These are phyloP conservation scores for Taxillus chinensis DNA, from an alignment of 164 flowering plant genomes.

Conservation along the genomic window DNA sequence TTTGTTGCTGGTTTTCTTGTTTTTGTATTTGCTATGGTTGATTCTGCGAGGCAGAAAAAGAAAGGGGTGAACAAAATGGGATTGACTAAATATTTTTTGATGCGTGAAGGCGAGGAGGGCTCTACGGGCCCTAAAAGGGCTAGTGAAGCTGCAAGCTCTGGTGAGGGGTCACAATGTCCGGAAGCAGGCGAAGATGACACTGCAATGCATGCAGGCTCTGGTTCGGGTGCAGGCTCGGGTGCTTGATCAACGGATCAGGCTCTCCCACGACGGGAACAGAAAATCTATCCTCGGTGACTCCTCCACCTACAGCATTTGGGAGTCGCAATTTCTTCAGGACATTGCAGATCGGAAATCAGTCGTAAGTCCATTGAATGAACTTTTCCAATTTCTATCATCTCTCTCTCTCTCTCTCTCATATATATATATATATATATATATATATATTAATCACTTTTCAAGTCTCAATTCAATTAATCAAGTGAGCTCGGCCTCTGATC, in stretches of 20 bases:
- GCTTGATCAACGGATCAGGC: conserved; percentile 42
- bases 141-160: conserved; percentile 52
- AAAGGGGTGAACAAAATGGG: too few species aligned
- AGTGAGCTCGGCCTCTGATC: neutral
- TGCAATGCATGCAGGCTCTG: conserved; percentile 61
- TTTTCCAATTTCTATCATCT: neutral
- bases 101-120: conserved; percentile 49
- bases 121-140: conserved; percentile 49
- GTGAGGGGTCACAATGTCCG: conserved; percentile 65
- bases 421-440: too few species aligned
- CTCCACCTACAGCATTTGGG: conserved; percentile 22
- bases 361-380: conserved; percentile 11
- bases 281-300: conserved; percentile 41
- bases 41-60: too few species aligned
- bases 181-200: conserved; percentile 61
- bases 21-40: too few species aligned
- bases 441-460: too few species aligned
- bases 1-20: too few species aligned
- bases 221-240: conserved; percentile 57
- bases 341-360: conserved; percentile 42
- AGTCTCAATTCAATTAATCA: too few species aligned
- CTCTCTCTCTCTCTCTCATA: neutral
- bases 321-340: conserved; percentile 38
- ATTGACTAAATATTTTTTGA: too few species aligned
- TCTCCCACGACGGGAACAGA: conserved; percentile 35